Percentiles rank a stretch among this genome's conserved stretches.
phyloP scores from a whole-genome alignment of 2,329 filamentous ascomycete genomes.

The Thielaviopsis populi region DNA sequence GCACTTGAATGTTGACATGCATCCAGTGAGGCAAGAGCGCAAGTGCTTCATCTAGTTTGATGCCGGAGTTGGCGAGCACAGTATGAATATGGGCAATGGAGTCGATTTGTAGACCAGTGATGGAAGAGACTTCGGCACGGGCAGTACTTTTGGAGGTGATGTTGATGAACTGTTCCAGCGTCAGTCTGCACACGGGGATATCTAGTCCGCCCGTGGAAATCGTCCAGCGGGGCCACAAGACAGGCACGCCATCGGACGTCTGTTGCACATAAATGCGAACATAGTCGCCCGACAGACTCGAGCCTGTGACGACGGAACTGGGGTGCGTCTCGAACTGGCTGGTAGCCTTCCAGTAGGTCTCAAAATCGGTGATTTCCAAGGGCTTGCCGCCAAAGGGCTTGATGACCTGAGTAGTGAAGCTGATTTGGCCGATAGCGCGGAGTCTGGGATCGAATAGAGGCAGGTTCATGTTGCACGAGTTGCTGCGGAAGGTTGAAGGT shows the following conservation, averaged over 20 bases:
- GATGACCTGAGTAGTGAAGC: slow-evolving; percentile 89
- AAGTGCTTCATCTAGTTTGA: slow-evolving; percentile 67
- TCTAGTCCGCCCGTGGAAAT: slow-evolving; percentile 62
- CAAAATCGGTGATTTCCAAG: slow-evolving; percentile 92
- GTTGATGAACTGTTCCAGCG: slow-evolving; percentile 53
- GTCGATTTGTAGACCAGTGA: slow-evolving; percentile 34
- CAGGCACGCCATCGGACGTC: slow-evolving; percentile 72
- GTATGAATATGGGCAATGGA: slow-evolving; percentile 54
- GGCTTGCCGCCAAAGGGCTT: slow-evolving; percentile 89
- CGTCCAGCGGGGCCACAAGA: slow-evolving; percentile 77
- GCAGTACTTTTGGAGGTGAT: slow-evolving; percentile 32
- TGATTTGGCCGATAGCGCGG: slow-evolving; percentile 82
- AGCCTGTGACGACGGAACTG: slow-evolving; percentile 81
- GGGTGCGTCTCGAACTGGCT: slow-evolving; percentile 68
- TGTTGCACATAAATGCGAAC: slow-evolving; percentile 82
- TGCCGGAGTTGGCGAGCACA: slow-evolving; percentile 57
- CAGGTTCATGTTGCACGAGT: slow-evolving; percentile 55
- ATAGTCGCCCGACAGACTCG: slow-evolving; percentile 91
- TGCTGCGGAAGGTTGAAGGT: slow-evolving; percentile 65
- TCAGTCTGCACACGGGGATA: slow-evolving; percentile 66
- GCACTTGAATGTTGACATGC: slow-evolving; percentile 80
- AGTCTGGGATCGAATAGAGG: slow-evolving; percentile 87
- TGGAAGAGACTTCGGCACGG: slow-evolving; percentile 29
- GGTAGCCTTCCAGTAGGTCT: slow-evolving; percentile 98
- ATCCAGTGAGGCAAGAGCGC: slow-evolving; percentile 59